Conservation (phyloP, 257 asterid genomes). For the Nicotiana tabacum region DNA sequence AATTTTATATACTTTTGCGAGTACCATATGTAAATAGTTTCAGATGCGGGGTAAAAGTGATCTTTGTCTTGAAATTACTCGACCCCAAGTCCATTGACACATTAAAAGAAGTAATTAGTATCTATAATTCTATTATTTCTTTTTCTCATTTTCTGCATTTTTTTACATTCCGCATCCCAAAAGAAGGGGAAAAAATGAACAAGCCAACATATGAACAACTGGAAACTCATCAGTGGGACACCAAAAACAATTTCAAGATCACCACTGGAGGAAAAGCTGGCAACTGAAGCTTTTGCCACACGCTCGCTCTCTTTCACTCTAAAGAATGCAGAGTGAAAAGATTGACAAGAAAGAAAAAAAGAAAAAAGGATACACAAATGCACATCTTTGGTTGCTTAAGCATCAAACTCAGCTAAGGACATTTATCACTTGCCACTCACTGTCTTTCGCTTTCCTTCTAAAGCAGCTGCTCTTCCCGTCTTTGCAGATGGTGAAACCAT, state of each 20-base stretch:
- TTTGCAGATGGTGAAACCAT: slow-evolving; percentile 28
- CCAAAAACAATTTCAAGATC: slow-evolving; percentile 21
- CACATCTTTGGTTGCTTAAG: slow-evolving; percentile 16
- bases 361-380: slow-evolving; percentile 8
- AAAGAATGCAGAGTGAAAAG: slow-evolving; percentile 26
- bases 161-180: slow-evolving; percentile 3
- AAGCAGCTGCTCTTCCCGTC: slow-evolving; percentile 31
- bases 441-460: slow-evolving; percentile 46
- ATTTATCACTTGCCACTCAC: slow-evolving; percentile 45
- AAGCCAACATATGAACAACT: slow-evolving; percentile 12
- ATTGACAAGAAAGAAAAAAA: background rate
- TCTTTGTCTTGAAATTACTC: too few relatives aligned
- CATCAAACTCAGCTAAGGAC: slow-evolving; percentile 1
- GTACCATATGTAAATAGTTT: too few relatives aligned
- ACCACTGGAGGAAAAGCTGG: slow-evolving; percentile 22
- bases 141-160: slow-evolving; percentile 5
- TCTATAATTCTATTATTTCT: background rate
- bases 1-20: too few relatives aligned
- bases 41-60: too few relatives aligned
- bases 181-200: background rate
- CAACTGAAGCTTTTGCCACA: slow-evolving; percentile 9
- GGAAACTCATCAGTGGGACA: slow-evolving; percentile 34
- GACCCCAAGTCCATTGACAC: background rate
- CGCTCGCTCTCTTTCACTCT: slow-evolving; percentile 20
- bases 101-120: background rate